Conservation (phyloP, 257 asterid genomes). For the Lantana camara region DNA sequence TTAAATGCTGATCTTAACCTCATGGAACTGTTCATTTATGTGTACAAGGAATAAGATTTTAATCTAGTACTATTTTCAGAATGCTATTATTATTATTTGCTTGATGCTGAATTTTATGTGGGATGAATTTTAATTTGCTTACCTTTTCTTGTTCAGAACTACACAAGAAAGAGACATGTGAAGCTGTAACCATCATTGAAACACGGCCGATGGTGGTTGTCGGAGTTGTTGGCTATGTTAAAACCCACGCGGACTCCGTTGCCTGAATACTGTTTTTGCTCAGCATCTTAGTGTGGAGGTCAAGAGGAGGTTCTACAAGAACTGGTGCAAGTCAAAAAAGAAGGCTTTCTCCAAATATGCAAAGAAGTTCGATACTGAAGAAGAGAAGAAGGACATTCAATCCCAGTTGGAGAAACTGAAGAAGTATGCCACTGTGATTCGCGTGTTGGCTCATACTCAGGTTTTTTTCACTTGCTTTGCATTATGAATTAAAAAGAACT, state of each 20-base stretch:
- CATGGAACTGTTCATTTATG: background rate
- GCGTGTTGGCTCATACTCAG: slow-evolving; percentile 85
- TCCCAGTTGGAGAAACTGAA: slow-evolving; percentile 72
- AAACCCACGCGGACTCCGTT: slow-evolving; percentile 77
- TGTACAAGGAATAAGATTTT: too few relatives aligned
- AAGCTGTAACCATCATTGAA: slow-evolving; percentile 79
- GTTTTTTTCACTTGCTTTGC: slow-evolving; percentile 29
- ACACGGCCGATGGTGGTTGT: slow-evolving; percentile 83
- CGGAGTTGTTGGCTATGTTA: slow-evolving; percentile 83
- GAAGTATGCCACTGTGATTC: slow-evolving; percentile 66
- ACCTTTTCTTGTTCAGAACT: slow-evolving; percentile 54
- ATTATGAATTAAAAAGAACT: background rate
- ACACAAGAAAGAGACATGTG: slow-evolving; percentile 87
- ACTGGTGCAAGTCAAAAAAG: slow-evolving; percentile 78
- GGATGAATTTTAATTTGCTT: background rate
- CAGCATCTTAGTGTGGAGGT: slow-evolving; percentile 81
- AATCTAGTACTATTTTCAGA: too few relatives aligned
- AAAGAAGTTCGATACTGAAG: slow-evolving; percentile 60
- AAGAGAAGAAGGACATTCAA: slow-evolving; percentile 63
- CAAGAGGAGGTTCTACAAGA: slow-evolving; percentile 76
- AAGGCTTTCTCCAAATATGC: slow-evolving; percentile 72
- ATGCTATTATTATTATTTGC: background rate
- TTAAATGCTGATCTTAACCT: background rate
- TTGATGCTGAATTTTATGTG: too few relatives aligned
- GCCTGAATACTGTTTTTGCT: slow-evolving; percentile 72